Base-by-base conservation (phyloP, 202 grass and related monocot genomes). In the Digitaria exilis region DNA sequence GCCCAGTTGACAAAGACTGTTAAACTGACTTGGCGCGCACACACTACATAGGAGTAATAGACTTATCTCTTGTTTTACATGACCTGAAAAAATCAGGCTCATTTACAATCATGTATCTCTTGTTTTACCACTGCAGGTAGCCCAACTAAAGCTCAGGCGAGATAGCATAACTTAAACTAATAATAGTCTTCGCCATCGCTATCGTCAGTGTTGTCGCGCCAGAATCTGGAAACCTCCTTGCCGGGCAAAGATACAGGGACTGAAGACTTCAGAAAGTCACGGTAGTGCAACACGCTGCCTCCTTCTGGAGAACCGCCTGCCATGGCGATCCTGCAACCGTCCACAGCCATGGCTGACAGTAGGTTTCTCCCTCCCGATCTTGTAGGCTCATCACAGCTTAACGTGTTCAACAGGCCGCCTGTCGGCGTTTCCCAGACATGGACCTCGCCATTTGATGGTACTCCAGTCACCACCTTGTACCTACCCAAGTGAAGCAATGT, bases 401-500 rank as follows among this genome's bases (percentile, higher is more conserved):
- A 74, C 11, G 87, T 84, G 83, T 95, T 95, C 65, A 75, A 24
- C 10, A 87, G 63, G 42, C 79, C 59, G 1, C 87, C 84, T 12
- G 86, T 90, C 41, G 5, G 54, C 1, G 90, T 84, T 77, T 95
- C 87, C 84, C 86, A 95, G 29, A 98, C 79, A 77, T 95, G 82
- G 65, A 90, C 82, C 73, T 82, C 22, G 28, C 66, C 85, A 46
- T 88, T 67, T 4, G 59, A 91, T 71, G 87, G 80, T 0, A 71
- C 89, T 68, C 86, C 95, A 0, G 90, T 90, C 65, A 95, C 88
- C 26, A 98, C 64, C 80, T 98, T 95, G 83, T 95, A 95, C 21
- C 39, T 82, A 83, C 95, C 95, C 92, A 95, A 84, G 69, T 95
- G 95, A 61, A 98, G 84, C 52, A 88, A 79, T 29, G 73, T 83